These are phyloP conservation scores for Naganishia albida DNA, from an alignment of 1,284 basidiomycete species.

Conservation along the genomic window DNA sequence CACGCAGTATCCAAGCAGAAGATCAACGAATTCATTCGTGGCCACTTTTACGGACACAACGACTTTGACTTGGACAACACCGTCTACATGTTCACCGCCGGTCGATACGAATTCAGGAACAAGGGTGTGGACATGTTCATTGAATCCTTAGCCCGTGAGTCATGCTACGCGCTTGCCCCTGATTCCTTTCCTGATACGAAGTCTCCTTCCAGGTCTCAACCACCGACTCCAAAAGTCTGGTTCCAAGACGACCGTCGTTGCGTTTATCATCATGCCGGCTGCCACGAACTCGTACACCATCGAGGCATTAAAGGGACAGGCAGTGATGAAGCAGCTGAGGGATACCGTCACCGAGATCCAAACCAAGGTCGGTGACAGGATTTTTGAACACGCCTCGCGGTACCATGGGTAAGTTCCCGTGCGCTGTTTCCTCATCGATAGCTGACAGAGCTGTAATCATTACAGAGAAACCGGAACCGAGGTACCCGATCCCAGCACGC, in stretches of 20 bases:
- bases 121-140: slow-evolving; percentile 99
- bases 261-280: slow-evolving; percentile 99
- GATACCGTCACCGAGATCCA: slow-evolving; percentile 96
- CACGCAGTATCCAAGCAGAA: slow-evolving; percentile 90
- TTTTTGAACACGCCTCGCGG: slow-evolving; percentile 91
- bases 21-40: slow-evolving; percentile 95
- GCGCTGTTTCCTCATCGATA: background rate
- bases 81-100: slow-evolving; percentile 98
- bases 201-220: slow-evolving; percentile 63
- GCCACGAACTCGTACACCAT: slow-evolving; percentile 94
- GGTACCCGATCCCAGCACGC: slow-evolving; percentile 68
- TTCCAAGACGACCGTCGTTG: slow-evolving; percentile 82
- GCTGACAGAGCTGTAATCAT: background rate
- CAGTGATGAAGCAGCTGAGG: slow-evolving; percentile 91
- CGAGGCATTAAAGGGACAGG: slow-evolving; percentile 96
- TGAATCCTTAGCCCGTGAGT: slow-evolving; percentile 80
- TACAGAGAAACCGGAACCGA: slow-evolving; percentile 70
- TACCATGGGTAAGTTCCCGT: slow-evolving; percentile 72
- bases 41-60: slow-evolving; percentile 97
- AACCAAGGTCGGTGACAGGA: slow-evolving; percentile 80
- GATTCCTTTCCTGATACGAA: background rate
- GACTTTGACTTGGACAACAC: slow-evolving; percentile 96
- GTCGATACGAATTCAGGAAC: slow-evolving; percentile 97
- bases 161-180: background rate
- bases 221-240: slow-evolving; percentile 78